Evolutionary conservation across 305 asterid genomes (phyloP).

Genomic region (Fraxinus albicans): DNA sequence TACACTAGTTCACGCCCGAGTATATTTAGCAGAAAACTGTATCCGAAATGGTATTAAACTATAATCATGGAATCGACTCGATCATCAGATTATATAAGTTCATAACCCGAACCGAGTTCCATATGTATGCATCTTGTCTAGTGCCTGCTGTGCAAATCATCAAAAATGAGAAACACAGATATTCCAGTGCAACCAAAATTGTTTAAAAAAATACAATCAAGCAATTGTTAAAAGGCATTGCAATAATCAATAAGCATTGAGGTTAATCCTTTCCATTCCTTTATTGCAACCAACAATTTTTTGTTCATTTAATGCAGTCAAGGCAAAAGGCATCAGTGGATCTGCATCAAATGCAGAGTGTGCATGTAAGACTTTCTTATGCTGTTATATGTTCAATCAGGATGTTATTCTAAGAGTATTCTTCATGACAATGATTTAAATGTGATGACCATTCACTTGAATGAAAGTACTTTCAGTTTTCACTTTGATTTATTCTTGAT

Average conservation of each 20-base stretch:
- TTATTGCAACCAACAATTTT: background rate
- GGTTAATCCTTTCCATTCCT: slow-evolving; percentile 8
- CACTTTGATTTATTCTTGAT: slow-evolving; percentile 2
- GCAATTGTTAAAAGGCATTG: background rate
- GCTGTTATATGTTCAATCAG: slow-evolving; percentile 13
- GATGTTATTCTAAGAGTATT: background rate
- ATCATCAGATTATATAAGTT: background rate
- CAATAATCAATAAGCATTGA: background rate
- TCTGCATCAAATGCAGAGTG: slow-evolving; percentile 78
- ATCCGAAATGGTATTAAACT: background rate
- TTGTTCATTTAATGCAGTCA: slow-evolving; percentile 55
- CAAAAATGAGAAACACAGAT: background rate
- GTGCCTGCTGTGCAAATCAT: background rate
- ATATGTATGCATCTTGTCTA: background rate
- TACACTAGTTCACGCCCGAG: background rate
- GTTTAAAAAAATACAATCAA: background rate
- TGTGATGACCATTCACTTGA: background rate
- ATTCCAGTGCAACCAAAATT: background rate
- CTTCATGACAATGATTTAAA: slow-evolving; percentile 8
- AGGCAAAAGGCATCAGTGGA: slow-evolving; percentile 78
- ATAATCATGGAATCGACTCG: background rate
- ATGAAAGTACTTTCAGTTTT: background rate
- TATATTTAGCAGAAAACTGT: background rate
- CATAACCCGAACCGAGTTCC: background rate
- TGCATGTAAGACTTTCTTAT: slow-evolving; percentile 57